These are phyloP conservation scores for Acacia crassicarpa DNA, from an alignment of 306 rosid genomes.

Conservation along the genomic window DNA sequence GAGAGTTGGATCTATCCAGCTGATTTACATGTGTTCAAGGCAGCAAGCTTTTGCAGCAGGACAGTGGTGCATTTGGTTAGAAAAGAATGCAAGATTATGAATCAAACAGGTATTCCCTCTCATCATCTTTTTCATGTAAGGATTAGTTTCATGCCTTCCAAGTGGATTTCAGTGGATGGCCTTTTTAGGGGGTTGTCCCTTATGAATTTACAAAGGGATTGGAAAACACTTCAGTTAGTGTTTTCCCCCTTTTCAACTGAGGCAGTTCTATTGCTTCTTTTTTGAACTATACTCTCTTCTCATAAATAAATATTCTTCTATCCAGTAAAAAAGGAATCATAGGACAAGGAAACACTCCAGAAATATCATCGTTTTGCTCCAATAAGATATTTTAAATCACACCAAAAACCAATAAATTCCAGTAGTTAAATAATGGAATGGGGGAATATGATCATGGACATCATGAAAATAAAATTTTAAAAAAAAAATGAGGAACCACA, in stretches of 20 bases:
- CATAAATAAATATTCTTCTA: background rate
- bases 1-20: background rate
- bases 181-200: background rate
- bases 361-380: background rate
- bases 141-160: background rate
- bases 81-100: background rate
- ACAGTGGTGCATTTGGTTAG: background rate
- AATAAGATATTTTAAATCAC: background rate
- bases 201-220: background rate
- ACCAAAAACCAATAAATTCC: background rate
- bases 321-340: background rate
- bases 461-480: slow-evolving; percentile 15
- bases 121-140: background rate
- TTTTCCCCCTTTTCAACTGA: background rate
- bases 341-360: background rate
- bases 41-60: background rate
- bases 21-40: background rate
- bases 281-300: background rate
- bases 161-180: background rate
- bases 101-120: background rate
- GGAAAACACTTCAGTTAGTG: background rate
- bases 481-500: slow-evolving; percentile 10
- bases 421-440: slow-evolving; percentile 14
- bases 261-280: background rate
- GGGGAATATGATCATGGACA: background rate